Evolutionary conservation across 2,329 filamentous ascomycete genomes (phyloP), one percentile per base, ranked within the genome.

Genomic region (Microdochium bolleyi): DNA sequence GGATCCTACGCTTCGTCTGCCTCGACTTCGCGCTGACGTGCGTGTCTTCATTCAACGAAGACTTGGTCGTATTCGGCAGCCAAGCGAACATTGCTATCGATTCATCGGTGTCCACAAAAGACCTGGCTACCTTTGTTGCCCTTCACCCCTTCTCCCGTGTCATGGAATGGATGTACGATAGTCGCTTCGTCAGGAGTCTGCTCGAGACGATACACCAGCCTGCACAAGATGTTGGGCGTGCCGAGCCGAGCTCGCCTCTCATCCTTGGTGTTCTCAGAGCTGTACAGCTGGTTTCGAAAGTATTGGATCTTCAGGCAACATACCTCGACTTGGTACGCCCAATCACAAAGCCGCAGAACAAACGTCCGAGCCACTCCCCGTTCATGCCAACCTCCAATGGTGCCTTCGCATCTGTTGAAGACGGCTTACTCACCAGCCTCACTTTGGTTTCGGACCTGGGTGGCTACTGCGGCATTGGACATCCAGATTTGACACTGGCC

Each of bases 151-250:
- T 97, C 63, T 85, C 89, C 2, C 84, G 95, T 54, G 86, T 95
- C 16, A 96, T 97, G 88, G 94, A 99, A 65, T 97, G 94, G 91
- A 82, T 99, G 70, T 96, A 95, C 69, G 96, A 95, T 64, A 89
- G 95, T 62, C 89, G 87, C 58, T 89, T 96, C 22, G 83, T 95
- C 61, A 82, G 81, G 58, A 82, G 86, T 14, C 72, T 99, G 2
- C 92, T 96, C 67, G 78, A 82, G 53, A 82, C 87, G 11, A 82
- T 94, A 27, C 88, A 92, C 59, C 87, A 95, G 65, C 83, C 92
- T 59, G 73, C 86, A 16, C 75, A 79, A 8, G 84, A 88, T 54
- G 80, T 96, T 41, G 83, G 88, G 56, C 84, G 82, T 60, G 82
- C 89, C 11, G 74, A 84, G 3, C 82, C 86, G 1, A 86, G 91